Conservation (phyloP, 2,329 filamentous ascomycete species). For the Diaporthe caulivora region DNA sequence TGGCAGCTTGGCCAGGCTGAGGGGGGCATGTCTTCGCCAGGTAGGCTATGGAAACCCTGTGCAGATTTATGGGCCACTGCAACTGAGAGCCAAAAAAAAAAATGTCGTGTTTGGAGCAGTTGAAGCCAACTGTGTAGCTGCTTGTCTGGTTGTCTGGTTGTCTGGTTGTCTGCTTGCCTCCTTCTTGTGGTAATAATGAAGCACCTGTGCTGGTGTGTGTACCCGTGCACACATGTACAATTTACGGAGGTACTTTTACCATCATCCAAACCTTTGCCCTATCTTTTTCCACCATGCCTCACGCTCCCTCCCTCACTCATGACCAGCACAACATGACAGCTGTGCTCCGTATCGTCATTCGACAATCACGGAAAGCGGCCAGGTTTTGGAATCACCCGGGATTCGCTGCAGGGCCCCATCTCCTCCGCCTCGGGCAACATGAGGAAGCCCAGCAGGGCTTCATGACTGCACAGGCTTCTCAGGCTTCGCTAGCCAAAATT, state of each 20-base stretch:
- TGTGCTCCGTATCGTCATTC: neutral
- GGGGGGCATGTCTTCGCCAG: neutral
- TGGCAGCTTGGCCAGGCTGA: too few relatives aligned
- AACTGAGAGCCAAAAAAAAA: neutral
- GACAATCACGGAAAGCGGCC: neutral
- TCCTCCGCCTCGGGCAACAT: neutral
- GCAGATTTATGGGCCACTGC: slow-evolving; percentile 27
- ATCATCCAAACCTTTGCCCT: neutral
- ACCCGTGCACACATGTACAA: too few relatives aligned
- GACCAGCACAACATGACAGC: neutral
- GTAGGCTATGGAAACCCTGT: slow-evolving; percentile 19
- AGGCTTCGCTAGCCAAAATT: slow-evolving; percentile 27
- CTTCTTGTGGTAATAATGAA: too few relatives aligned
- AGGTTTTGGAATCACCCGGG: neutral
- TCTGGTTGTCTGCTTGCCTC: too few relatives aligned
- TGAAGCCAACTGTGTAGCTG: neutral
- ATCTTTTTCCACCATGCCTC: neutral
- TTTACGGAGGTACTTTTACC: neutral
- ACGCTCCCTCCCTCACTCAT: neutral
- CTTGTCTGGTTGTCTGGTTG: neutral
- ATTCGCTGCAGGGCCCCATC: neutral
- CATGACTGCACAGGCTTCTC: neutral
- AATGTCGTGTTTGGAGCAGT: neutral
- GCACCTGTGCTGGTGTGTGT: too few relatives aligned
- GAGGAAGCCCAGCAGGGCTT: neutral